Evolutionary conservation across 2,329 filamentous ascomycete species (phyloP).

Genomic region (Ceratocystis papillata): DNA sequence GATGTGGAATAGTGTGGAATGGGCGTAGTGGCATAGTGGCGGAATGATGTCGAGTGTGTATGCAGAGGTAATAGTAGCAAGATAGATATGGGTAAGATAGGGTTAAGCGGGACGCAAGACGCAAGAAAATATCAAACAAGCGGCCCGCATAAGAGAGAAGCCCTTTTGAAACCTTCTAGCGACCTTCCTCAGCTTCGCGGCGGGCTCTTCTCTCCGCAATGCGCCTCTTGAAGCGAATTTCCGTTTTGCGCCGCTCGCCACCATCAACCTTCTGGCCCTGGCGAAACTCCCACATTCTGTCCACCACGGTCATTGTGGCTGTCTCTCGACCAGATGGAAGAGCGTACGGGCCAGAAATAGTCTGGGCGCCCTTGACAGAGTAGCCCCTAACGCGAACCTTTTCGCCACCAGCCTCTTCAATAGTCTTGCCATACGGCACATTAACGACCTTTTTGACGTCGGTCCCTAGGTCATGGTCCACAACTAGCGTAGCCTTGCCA

Average conservation of each 20-base stretch:
- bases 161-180: not conserved
- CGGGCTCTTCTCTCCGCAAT: conserved; percentile 67
- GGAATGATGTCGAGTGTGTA: too few relatives aligned
- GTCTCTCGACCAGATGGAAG: conserved; percentile 53
- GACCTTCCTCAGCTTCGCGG: conserved; percentile 37
- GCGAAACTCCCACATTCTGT: conserved; percentile 88
- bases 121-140: not conserved
- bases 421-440: conserved; percentile 39
- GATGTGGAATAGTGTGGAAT: too few relatives aligned
- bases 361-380: conserved; percentile 54
- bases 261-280: conserved; percentile 88
- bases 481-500: conserved; percentile 42
- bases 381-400: conserved; percentile 49
- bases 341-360: conserved; percentile 65
- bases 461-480: conserved; percentile 32
- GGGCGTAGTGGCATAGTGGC: too few relatives aligned
- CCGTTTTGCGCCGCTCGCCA: conserved; percentile 78
- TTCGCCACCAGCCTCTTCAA: conserved; percentile 25
- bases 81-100: too few relatives aligned
- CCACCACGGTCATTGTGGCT: conserved; percentile 58
- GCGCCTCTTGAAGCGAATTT: conserved; percentile 77
- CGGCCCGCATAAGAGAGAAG: not conserved
- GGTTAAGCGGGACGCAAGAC: not conserved
- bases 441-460: conserved; percentile 46
- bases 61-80: too few relatives aligned